Base-by-base conservation (phyloP, 768 basidiomycete genomes). In the Lyophyllum decastes region DNA sequence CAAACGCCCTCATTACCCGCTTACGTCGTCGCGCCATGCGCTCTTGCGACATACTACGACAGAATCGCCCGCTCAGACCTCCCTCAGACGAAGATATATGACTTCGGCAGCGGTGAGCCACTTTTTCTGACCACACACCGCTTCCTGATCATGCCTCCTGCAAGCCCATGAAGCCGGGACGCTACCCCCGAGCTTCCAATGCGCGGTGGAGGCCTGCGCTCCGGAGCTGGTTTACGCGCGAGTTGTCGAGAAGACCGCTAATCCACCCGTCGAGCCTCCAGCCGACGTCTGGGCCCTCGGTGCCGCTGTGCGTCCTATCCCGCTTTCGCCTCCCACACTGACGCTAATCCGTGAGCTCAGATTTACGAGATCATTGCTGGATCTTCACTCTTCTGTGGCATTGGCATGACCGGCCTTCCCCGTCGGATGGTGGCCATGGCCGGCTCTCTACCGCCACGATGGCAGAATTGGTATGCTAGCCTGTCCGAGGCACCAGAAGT, bases 391-490 rank as follows among this genome's bases (percentile, higher is more conserved):
- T 33, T 33, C 30, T 33, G 11, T 11, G 5, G 30, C 30, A 33
- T 33, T 33, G 30, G 11, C 30, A 43, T 54, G 38, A 43, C 41
- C 16, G 53, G 53, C 44, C 53, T 54, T 54, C 53, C 53, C 30
- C 24, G 17, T 30, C 11, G 30, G 30, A 54, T 54, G 26, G 53
- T 43, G 26, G 43, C 19, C 41, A 44, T 54, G 25, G 22, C 41
- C 25, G 43, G 43, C 41, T 54, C 53, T 24, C 24, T 54, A 45
- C 53, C 53, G 9, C 45, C 41, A 45, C 43, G 53, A 21, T 54
- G 53, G 53, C 53, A 46, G 53, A 45, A 46, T 30, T 54, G 53
- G 53, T 54, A 54, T 46, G 53, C 53, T 46, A 46, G 26, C 53
- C 43, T 54, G 11, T 46, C 53, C 33, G 30, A 54, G 17, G 2